A percentile compares a stretch with the other conserved stretches of the same genome.
Conservation (phyloP, 305 asterid species). For the Petunia hybrid region DNA sequence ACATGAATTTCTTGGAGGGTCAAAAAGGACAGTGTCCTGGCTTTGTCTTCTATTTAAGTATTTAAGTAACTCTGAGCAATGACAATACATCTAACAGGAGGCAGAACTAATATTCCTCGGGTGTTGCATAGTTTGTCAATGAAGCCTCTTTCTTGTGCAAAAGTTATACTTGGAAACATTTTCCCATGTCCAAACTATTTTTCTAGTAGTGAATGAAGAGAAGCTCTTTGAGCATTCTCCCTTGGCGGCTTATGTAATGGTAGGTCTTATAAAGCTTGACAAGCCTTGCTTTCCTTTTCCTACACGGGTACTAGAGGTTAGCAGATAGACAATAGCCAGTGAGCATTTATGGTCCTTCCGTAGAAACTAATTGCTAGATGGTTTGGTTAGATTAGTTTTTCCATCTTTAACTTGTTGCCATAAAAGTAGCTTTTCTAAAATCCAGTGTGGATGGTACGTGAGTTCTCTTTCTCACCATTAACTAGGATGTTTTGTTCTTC, state of each 20-base stretch:
- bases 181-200: neutral
- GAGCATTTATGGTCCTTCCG: too few species aligned
- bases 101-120: neutral
- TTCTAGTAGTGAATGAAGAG: neutral
- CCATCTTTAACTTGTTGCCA: too few species aligned
- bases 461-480: too few species aligned
- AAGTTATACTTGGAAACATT: neutral
- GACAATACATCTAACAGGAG: neutral
- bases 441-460: too few species aligned
- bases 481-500: too few species aligned
- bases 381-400: too few species aligned
- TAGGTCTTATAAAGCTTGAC: too few species aligned
- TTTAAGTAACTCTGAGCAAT: constrained; percentile 1
- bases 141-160: neutral
- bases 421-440: too few species aligned
- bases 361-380: too few species aligned
- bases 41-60: neutral
- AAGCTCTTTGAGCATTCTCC: neutral
- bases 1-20: constrained; percentile 27
- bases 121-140: neutral
- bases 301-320: too few species aligned
- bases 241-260: neutral
- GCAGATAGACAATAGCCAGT: too few species aligned
- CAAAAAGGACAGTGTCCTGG: neutral
- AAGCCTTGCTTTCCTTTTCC: too few species aligned